Conservation (phyloP, 2,329 filamentous ascomycete genomes). For the Pseudovirgaria hyperparasitica region DNA sequence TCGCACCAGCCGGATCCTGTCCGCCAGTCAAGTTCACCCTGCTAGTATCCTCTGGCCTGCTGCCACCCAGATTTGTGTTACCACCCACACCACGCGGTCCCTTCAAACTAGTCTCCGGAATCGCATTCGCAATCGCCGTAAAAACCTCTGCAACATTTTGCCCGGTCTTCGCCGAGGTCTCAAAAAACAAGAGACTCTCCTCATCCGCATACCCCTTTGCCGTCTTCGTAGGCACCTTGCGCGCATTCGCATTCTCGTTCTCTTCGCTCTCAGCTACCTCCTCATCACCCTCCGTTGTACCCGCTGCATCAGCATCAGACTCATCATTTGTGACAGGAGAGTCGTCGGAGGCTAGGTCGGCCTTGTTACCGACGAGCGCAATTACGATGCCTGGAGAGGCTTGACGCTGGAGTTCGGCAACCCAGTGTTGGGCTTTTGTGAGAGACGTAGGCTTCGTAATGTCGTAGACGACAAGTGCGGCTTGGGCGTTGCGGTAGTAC, state of each 20-base stretch:
- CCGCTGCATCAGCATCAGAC: constrained; percentile 30
- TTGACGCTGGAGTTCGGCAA: constrained; percentile 91
- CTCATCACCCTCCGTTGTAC: constrained; percentile 36
- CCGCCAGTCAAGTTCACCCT: constrained; percentile 73
- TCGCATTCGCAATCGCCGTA: constrained; percentile 94
- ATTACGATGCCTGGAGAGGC: constrained; percentile 95
- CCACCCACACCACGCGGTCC: constrained; percentile 55
- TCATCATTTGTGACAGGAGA: constrained; percentile 33
- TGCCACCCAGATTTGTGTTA: constrained; percentile 46
- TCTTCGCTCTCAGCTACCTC: constrained; percentile 39
- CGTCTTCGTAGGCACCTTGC: constrained; percentile 84
- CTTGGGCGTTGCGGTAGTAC: constrained; percentile 99
- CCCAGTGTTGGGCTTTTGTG: constrained; percentile 97
- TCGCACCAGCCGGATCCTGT: constrained; percentile 55
- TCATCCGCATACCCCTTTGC: constrained; percentile 90
- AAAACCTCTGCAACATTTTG: constrained; percentile 93
- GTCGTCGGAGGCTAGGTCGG: constrained; percentile 58
- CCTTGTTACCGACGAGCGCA: constrained; percentile 91
- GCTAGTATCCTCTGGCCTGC: constrained; percentile 48
- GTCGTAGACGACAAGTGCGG: constrained; percentile 95
- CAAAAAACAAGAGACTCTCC: constrained; percentile 88
- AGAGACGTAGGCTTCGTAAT: constrained; percentile 93
- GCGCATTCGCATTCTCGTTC: constrained; percentile 57
- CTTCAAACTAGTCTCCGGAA: constrained; percentile 93
- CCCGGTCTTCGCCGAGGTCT: constrained; percentile 95